phyloP scores from a whole-genome alignment of 352 stramenopile species.

The Phytophthora meadii region DNA sequence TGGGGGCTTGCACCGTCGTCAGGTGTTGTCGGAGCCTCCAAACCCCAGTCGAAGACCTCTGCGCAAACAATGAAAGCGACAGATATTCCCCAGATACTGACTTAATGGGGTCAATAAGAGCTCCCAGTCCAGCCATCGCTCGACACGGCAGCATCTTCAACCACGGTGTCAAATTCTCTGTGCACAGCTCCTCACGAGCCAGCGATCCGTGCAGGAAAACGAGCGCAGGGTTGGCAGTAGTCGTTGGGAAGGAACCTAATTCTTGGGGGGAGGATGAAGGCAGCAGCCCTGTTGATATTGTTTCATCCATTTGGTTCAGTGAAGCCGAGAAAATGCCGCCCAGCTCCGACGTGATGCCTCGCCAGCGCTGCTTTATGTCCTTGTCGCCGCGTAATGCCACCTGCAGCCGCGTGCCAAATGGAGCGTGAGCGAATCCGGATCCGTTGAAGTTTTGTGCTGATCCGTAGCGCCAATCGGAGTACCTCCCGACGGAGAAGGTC shows the following conservation, averaged over 20 bases:
- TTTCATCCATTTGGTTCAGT: constrained; percentile 80
- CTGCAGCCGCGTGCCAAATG: constrained; percentile 72
- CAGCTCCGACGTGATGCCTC: constrained; percentile 75
- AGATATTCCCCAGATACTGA: constrained; percentile 78
- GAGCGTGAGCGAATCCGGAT: constrained; percentile 41
- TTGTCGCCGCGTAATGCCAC: constrained; percentile 49
- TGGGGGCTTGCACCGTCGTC: constrained; percentile 55
- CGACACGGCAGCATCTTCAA: constrained; percentile 90
- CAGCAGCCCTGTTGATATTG: constrained; percentile 38
- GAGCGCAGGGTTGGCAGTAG: constrained; percentile 9
- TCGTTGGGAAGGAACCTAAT: constrained; percentile 18
- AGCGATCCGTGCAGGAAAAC: constrained; percentile 71
- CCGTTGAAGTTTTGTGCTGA: constrained; percentile 24
- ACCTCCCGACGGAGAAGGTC: constrained; percentile 71
- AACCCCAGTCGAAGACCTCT: constrained; percentile 18
- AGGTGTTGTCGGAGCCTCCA: constrained; percentile 69
- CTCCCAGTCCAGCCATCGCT: constrained; percentile 60
- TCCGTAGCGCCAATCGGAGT: constrained; percentile 59
- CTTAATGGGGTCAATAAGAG: constrained; percentile 78
- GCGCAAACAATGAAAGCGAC: constrained; percentile 62
- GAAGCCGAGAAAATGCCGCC: constrained; percentile 86
- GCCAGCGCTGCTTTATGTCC: constrained; percentile 51
- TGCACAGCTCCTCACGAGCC: constrained; percentile 85
- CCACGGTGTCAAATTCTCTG: constrained; percentile 90
- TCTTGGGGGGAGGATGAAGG: constrained; percentile 11